Percentiles rank a stretch among this genome's conserved stretches.
Evolutionary conservation across 2,329 filamentous ascomycete species (phyloP).

Genomic region (Coniochaeta ligniaria): DNA sequence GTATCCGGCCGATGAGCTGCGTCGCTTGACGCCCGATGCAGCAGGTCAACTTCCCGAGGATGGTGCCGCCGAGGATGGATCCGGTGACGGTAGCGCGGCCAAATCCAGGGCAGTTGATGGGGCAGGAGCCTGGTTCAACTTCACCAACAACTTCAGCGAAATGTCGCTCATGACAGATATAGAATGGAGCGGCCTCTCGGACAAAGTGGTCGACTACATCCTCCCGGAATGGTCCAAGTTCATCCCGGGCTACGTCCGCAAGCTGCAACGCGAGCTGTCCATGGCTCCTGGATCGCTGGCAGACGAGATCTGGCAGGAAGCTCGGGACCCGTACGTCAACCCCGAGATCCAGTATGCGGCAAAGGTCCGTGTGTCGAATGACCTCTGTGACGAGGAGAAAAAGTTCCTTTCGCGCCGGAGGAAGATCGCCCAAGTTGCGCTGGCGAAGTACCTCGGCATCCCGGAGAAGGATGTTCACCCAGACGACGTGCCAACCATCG

Average conservation of each 20-base stretch:
- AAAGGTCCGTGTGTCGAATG: slow-evolving; percentile 70
- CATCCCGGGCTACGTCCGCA: slow-evolving; percentile 69
- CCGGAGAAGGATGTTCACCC: slow-evolving; percentile 77
- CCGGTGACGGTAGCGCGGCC: slow-evolving; percentile 2
- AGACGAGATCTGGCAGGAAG: slow-evolving; percentile 89
- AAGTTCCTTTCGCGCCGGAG: slow-evolving; percentile 64
- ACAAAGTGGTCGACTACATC: slow-evolving; percentile 61
- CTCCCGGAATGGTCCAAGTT: slow-evolving; percentile 76
- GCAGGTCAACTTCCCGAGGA: slow-evolving; percentile 4
- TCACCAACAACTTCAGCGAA: slow-evolving; percentile 38
- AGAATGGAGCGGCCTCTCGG: slow-evolving; percentile 47
- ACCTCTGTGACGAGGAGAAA: slow-evolving; percentile 78
- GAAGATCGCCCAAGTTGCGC: slow-evolving; percentile 59
- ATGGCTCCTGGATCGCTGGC: slow-evolving; percentile 83
- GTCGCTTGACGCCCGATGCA: background rate
- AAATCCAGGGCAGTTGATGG: slow-evolving; percentile 10
- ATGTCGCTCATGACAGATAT: slow-evolving; percentile 48
- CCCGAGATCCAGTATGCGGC: slow-evolving; percentile 84
- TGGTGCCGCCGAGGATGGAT: slow-evolving; percentile 8
- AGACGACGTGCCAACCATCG: slow-evolving; percentile 88
- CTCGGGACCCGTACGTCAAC: slow-evolving; percentile 74
- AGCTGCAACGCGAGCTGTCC: slow-evolving; percentile 81
- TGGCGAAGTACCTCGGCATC: slow-evolving; percentile 77
- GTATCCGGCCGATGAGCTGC: background rate
- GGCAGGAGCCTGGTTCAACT: slow-evolving; percentile 36